A percentile compares a stretch with the other conserved stretches of the same genome.
Evolutionary conservation across 2,329 filamentous ascomycete species (phyloP).

Genomic region (Stemphylium beticola): DNA sequence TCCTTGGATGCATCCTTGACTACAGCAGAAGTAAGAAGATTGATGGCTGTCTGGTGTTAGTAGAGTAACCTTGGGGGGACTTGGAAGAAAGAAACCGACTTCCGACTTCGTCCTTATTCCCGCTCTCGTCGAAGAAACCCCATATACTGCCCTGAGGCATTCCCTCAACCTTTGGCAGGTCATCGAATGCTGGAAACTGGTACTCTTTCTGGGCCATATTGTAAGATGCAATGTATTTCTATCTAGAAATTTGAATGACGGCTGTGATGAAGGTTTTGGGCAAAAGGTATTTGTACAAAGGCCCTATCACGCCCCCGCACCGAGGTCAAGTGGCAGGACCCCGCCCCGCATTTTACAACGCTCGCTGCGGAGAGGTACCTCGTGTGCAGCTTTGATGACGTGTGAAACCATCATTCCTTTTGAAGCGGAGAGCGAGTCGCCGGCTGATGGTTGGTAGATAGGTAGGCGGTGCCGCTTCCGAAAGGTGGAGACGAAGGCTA

Average conservation of each 20-base stretch:
- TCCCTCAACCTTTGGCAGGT: conserved; percentile 38
- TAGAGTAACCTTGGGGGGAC: background rate
- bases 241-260: background rate
- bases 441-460: no score
- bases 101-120: conserved; percentile 59
- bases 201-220: conserved; percentile 21
- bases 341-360: background rate
- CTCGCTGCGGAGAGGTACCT: background rate
- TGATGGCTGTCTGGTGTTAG: conserved; percentile 40
- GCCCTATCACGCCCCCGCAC: background rate
- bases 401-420: background rate
- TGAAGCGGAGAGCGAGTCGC: background rate
- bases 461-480: background rate
- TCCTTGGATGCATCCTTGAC: conserved; percentile 58
- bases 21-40: conserved; percentile 58
- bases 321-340: conserved; percentile 1
- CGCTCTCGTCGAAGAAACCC: conserved; percentile 44
- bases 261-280: background rate
- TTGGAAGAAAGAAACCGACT: conserved; percentile 42
- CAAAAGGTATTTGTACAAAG: background rate
- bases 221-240: background rate
- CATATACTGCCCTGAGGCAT: conserved; percentile 45
- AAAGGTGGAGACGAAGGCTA: background rate
- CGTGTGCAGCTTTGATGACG: conserved; percentile 1
- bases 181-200: conserved; percentile 42